These are phyloP conservation scores for Cyberlindnera meyerae DNA, from an alignment of 805 yeast species.

Conservation along the genomic window DNA sequence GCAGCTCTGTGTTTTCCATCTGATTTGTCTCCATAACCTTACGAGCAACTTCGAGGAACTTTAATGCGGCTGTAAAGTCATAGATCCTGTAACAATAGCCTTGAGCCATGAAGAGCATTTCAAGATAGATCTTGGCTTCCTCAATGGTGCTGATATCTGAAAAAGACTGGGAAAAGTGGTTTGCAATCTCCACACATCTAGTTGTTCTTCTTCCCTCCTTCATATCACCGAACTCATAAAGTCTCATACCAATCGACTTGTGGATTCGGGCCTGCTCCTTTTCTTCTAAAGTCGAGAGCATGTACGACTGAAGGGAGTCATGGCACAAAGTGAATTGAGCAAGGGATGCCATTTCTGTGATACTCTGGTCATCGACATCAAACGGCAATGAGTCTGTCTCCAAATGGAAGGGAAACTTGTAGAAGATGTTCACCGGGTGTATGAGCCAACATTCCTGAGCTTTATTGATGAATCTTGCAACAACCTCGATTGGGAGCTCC, in stretches of 20 bases:
- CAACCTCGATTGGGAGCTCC: conserved; percentile 29
- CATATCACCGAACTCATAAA: conserved; percentile 15
- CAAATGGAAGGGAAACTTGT: conserved; percentile 44
- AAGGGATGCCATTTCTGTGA: conserved; percentile 33
- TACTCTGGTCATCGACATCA: conserved; percentile 24
- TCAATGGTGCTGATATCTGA: conserved; percentile 16
- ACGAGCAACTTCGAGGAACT: conserved; percentile 34
- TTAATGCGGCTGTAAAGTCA: conserved; percentile 37
- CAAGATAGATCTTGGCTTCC: conserved; percentile 34
- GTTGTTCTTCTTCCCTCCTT: conserved; percentile 5
- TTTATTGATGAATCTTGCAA: conserved; percentile 30
- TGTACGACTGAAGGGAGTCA: conserved; percentile 33
- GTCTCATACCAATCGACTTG: conserved; percentile 39
- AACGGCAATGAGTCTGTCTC: conserved; percentile 22
- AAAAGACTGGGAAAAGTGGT: conserved; percentile 17
- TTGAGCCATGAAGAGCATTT: conserved; percentile 40
- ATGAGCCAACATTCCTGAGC: conserved; percentile 33
- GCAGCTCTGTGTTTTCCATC: conserved; percentile 1
- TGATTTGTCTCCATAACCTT: background rate
- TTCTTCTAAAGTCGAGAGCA: conserved; percentile 22
- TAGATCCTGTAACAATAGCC: conserved; percentile 39
- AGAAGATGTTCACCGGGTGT: conserved; percentile 36
- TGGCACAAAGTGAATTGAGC: conserved; percentile 38
- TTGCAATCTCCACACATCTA: conserved; percentile 16
- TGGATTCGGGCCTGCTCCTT: conserved; percentile 32